Base-by-base conservation (phyloP, 2,329 filamentous ascomycete genomes). In the Ceratocystis cacaofunesta region DNA sequence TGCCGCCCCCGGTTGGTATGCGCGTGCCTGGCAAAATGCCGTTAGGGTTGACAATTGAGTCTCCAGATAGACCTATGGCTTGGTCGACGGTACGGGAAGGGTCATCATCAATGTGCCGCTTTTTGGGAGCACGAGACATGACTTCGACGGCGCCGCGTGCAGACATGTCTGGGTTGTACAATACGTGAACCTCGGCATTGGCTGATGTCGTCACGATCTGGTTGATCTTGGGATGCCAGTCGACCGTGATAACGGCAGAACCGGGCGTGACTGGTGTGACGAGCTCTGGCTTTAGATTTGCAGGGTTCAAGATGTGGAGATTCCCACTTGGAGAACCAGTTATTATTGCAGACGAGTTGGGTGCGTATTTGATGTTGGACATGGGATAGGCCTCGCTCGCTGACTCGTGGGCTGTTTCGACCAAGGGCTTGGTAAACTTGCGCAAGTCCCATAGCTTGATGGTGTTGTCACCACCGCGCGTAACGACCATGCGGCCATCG, bases 361-460 rank as follows among this genome's bases (percentile, higher is more conserved):
- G 92, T 36, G 90, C 89, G 77, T 97, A 99, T 68, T 84, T 83
- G 72, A 99, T 96, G 72, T 91, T 95, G 64, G 85, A 88, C 67
- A 89, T 92, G 0, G 89, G 84, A 73, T 89, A 95, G 71, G 91
- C 86, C 66, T 86, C 85, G 1, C 90, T 92, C 15, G 89, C 95
- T 0, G 92, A 95, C 1, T 83, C 76, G 74, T 96, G 91, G 5
- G 86, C 78, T 17, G 90, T 84, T 1, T 86, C 89, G 61, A 90
- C 89, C 15, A 99, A 82, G 3, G 94, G 90, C 66, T 87, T 81
- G 73, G 94, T 97, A 79, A 99, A 95, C 72, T 96, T 97, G 67
- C 94, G 85, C 2, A 87, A 95, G 73, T 99, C 94, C 94, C 94
- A 99, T 1, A 96, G 80, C 76, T 97, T 97, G 75, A 99, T 92